phyloP scores from a whole-genome alignment of 2,329 filamentous ascomycete genomes.

The Acrocalymma vagum region DNA sequence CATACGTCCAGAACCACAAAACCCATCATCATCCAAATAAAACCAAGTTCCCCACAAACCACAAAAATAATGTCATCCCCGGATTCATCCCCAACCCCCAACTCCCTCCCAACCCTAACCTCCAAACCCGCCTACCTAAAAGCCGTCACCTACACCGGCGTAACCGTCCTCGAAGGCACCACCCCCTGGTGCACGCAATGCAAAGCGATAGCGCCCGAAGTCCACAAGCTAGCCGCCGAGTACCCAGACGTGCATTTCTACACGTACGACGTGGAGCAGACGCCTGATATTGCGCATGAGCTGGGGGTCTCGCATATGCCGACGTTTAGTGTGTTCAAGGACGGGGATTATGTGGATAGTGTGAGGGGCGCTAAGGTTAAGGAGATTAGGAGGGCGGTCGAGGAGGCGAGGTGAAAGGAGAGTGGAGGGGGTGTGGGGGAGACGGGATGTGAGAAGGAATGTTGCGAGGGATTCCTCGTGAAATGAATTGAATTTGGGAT shows the following conservation, averaged over 20 bases:
- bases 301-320: conserved; percentile 37
- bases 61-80: conserved; percentile 11
- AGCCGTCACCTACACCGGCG: conserved; percentile 38
- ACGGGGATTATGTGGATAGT: conserved; percentile 33
- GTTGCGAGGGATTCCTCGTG: no score
- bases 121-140: conserved; percentile 37
- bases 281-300: conserved; percentile 40
- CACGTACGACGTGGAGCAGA: conserved; percentile 40
- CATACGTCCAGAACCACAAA: no score
- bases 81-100: conserved; percentile 32
- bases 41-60: no score
- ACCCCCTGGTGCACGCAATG: conserved; percentile 40
- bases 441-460: no score
- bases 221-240: conserved; percentile 31
- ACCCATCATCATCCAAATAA: no score
- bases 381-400: conserved; percentile 33
- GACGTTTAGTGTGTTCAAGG: conserved; percentile 38
- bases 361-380: conserved; percentile 28
- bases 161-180: conserved; percentile 41
- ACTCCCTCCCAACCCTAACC: conserved; percentile 31
- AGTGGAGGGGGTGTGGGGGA: background rate
- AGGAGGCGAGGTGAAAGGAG: conserved; percentile 14
- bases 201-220: conserved; percentile 36
- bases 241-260: conserved; percentile 37
- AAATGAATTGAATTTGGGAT: no score